Evolutionary conservation across 495 filamentous ascomycete genomes (phyloP), one percentile per base, ranked within the genome.

Genomic region (Polyplosphaeria fusca): DNA sequence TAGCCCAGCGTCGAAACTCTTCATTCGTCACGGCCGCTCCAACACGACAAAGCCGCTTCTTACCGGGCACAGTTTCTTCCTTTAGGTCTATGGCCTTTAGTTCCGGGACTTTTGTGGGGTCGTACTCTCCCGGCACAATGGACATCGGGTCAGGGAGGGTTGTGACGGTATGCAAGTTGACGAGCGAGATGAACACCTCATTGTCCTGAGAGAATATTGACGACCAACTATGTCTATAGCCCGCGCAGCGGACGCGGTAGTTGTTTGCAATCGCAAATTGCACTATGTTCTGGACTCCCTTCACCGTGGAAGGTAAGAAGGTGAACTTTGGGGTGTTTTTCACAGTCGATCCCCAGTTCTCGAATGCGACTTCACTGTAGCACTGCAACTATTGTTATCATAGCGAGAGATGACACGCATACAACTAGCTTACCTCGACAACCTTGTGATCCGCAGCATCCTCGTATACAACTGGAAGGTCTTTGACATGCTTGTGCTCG

Each of bases 321-420:
- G 78, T 79, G 42, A 64, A 69, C 26, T 41, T 60, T 1, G 78
- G 78, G 2, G 48, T 73, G 52, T 79, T 78, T 18, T 63, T 49
- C n/a, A 79, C 67, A 5, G 65, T 74, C 16, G 60, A 51, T 9
- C 78, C 78, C 78, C 78, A 81, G 57, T 81, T 81, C 25, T 73
- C 28, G 50, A 81, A 81, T 16, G 59, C 54, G 4, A 65, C 64
- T 25, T 68, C 42, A 23, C 41, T 56, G 27, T 64, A 64, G 16
- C 63, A 63, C 64, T 67, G 22, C 32, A 16, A 27, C 7, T 22
- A 1, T 5, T 45, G 0, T 27, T 14, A 37, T 9, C 5, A 47
- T 22, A 35, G 47, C 23, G 5, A 11, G 19, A 38, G 19, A 22
- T 46, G 19, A 11, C 24, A 16, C 12, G 23, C 5, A 22, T 11